phyloP scores from a whole-genome alignment of 2,329 filamentous ascomycete species.

The Aspergillus persii region DNA sequence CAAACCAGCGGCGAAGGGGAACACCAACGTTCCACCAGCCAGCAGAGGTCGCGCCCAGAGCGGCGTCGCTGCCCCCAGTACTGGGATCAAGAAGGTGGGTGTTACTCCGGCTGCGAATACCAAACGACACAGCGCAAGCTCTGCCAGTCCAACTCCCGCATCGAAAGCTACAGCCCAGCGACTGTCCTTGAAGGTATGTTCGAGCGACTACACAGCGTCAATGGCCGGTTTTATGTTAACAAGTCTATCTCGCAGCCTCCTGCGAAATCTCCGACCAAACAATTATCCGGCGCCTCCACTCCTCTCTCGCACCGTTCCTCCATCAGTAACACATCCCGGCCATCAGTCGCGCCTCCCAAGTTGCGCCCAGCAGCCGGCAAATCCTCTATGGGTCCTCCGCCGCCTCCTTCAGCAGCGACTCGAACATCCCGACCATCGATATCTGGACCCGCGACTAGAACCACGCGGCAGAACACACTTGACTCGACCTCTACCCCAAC shows the following conservation, averaged over 20 bases:
- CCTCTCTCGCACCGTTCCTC: conserved; percentile 53
- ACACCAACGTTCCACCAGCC: conserved; percentile 21
- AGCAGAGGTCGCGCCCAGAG: conserved; percentile 43
- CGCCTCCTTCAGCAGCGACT: conserved; percentile 29
- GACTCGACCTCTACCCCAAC: conserved; percentile 22
- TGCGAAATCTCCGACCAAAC: conserved; percentile 77
- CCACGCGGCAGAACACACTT: conserved; percentile 32
- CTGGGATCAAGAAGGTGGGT: conserved; percentile 43
- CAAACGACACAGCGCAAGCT: conserved; percentile 68
- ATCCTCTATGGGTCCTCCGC: conserved; percentile 67
- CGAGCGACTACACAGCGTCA: not conserved
- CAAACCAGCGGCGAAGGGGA: conserved; percentile 36
- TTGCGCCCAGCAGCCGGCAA: conserved; percentile 58
- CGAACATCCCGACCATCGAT: conserved; percentile 42
- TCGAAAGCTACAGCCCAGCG: conserved; percentile 49
- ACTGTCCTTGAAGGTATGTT: conserved; percentile 38
- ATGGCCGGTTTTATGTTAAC: not conserved
- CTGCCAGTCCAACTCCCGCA: conserved; percentile 69
- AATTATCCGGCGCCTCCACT: conserved; percentile 55
- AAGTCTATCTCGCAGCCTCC: conserved; percentile 57
- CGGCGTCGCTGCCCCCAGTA: conserved; percentile 31
- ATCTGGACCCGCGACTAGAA: conserved; percentile 31
- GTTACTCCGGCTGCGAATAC: conserved; percentile 53
- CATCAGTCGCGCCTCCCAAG: conserved; percentile 48
- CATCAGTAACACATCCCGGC: conserved; percentile 51